Evolutionary conservation across 2,329 filamentous ascomycete genomes (phyloP).

Genomic region (Phyllachora maydis): DNA sequence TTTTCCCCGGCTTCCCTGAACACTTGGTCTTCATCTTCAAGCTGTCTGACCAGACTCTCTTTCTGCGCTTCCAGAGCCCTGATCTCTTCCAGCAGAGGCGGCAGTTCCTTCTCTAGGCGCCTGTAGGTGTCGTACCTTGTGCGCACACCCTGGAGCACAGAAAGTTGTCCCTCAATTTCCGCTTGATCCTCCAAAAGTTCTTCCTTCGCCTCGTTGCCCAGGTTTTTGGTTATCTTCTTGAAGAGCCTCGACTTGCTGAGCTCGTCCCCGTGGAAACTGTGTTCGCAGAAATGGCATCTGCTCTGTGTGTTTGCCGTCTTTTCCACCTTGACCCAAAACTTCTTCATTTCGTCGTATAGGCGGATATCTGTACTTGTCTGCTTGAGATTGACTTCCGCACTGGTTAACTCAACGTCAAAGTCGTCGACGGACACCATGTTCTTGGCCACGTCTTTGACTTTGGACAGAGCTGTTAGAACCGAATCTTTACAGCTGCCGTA

Average conservation of each 20-base stretch:
- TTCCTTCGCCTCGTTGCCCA: conserved; percentile 39
- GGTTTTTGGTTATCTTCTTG: conserved; percentile 42
- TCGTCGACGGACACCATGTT: too few relatives aligned
- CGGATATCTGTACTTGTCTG: conserved; percentile 46
- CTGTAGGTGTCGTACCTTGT: conserved; percentile 55
- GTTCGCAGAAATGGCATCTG: conserved; percentile 56
- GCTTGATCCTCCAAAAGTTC: conserved; percentile 27
- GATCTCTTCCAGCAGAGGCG: conserved; percentile 42
- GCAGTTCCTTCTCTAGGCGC: conserved; percentile 51
- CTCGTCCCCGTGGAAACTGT: conserved; percentile 41
- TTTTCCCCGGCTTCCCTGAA: conserved; percentile 44
- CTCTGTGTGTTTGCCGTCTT: conserved; percentile 45
- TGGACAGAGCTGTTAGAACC: conserved; percentile 26
- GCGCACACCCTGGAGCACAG: conserved; percentile 38
- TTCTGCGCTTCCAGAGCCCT: conserved; percentile 30
- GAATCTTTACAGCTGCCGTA: conserved; percentile 36
- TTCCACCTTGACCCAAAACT: conserved; percentile 52
- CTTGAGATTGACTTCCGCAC: conserved; percentile 36
- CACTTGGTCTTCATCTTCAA: conserved; percentile 47
- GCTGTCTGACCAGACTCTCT: conserved; percentile 32
- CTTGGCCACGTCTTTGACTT: conserved; percentile 16
- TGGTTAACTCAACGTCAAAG: too few relatives aligned
- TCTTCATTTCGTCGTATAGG: conserved; percentile 45
- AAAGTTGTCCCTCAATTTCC: conserved; percentile 37
- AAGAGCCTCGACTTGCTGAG: conserved; percentile 42